phyloP scores from a whole-genome alignment of 2,329 filamentous ascomycete species.

The Penicillium sp. region DNA sequence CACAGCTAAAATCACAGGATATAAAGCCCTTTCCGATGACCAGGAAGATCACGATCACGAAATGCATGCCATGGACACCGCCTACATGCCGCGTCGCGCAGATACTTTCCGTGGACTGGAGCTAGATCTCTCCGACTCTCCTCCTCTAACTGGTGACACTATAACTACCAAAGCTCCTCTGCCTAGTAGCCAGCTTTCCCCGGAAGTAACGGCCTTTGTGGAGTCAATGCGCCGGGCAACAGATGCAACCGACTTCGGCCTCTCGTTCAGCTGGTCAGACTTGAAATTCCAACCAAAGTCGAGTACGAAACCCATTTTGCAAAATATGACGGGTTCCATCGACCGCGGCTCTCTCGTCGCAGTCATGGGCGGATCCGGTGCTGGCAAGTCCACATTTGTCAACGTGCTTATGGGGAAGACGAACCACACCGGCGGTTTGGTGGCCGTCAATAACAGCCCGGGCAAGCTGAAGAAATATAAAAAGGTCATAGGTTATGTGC shows the following conservation, averaged over 20 bases:
- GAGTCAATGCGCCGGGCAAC: constrained; percentile 11
- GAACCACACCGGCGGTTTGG: constrained; percentile 8
- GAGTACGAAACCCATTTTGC: neutral
- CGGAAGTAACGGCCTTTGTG: constrained; percentile 3
- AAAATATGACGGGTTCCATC: constrained; percentile 7
- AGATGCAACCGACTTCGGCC: constrained; percentile 2
- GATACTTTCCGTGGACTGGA: constrained; percentile 8
- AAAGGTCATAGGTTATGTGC: constrained; percentile 54
- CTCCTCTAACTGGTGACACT: too few relatives aligned
- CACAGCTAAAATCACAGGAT: constrained; percentile 4
- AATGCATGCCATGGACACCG: neutral
- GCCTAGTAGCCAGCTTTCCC: neutral
- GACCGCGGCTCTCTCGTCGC: constrained; percentile 7
- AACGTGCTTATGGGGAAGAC: constrained; percentile 12
- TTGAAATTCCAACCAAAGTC: constrained; percentile 7
- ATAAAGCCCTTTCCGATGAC: constrained; percentile 6
- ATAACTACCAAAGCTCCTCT: neutral
- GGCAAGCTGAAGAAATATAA: constrained; percentile 4
- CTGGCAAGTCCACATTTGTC: constrained; percentile 7
- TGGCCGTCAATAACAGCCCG: constrained; percentile 8
- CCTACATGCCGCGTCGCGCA: constrained; percentile 1
- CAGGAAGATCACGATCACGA: neutral
- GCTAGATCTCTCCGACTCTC: neutral
- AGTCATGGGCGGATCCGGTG: constrained; percentile 11
- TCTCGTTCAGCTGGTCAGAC: constrained; percentile 6